Base-by-base conservation (phyloP, 2,329 filamentous ascomycete genomes). In the Pseudogymnoascus sp. region DNA sequence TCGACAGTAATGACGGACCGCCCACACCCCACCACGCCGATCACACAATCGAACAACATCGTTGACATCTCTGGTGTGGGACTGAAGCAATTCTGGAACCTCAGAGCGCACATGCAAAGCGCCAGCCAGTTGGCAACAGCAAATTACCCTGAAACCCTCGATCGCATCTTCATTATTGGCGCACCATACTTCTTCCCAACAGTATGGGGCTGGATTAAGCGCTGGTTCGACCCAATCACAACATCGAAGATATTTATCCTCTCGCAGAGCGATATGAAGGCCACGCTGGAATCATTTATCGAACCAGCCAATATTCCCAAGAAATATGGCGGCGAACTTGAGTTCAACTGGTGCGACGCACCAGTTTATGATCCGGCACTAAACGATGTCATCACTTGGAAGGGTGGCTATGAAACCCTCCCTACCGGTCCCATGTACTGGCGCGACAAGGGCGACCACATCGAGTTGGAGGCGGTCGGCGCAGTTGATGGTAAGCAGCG, bases 201-300 rank as follows among this genome's bases (percentile, higher is more conserved):
- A 2, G 90, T 96, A 65, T 93, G 93, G 93, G 86, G 90, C 68
- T 96, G 92, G 91, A 84, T 96, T 77, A 96, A 96, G 81, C 88
- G 89, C 72, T 96, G 93, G 92, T 96, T 96, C 72, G 89, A 93
- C 77, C 93, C 93, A 6, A 91, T 92, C 66, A 97, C 93, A 35
- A 90, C 92, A 2, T 95, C 91, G 71, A 97, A 97, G 79, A 97
- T 97, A 74, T 96, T 96, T 75, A 95, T 97, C 70, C 84, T 97
- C 62, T 81, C 82, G 59, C 79, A 85, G 7, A 73, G 83, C 63
- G 91, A 96, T 75, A 88, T 96, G 62, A 83, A 87, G 68, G 79
- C 87, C 14, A 93, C 91, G 1, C 84, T 97, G 26, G 83, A 87
- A 67, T 80, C 85, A 62, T 97, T 93, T 76, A 91, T 97, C 73